These are phyloP conservation scores for Suillus subaureus DNA, from an alignment of 768 basidiomycete species.

Conservation along the genomic window DNA sequence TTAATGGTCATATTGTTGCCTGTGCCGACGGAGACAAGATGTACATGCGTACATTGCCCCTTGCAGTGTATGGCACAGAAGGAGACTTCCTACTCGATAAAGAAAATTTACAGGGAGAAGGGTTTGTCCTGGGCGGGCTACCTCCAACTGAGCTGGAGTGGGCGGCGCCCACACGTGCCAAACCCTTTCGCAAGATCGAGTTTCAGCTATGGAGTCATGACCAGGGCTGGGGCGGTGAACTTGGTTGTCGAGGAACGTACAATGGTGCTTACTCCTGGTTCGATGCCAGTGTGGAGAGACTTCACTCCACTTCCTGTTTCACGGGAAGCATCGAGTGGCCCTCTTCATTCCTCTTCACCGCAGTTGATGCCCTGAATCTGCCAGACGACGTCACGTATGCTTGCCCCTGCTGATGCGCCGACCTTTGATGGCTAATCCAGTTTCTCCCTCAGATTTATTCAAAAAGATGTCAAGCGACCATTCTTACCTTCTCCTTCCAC, in stretches of 20 bases:
- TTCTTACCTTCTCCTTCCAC: not conserved
- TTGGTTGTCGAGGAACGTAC: not conserved
- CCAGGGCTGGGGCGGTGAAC: not conserved
- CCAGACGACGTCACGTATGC: not conserved
- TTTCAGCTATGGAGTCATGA: constrained; percentile 14
- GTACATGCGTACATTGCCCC: constrained; percentile 14
- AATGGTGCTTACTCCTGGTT: constrained; percentile 7
- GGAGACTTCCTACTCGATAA: constrained; percentile 2
- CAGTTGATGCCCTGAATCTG: not conserved
- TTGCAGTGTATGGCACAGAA: constrained; percentile 6
- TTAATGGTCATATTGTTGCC: not conserved
- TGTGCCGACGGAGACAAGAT: not conserved
- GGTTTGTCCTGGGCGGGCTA: not conserved
- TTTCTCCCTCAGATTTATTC: not conserved
- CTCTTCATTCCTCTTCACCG: not conserved
- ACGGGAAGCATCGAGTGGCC: not conserved
- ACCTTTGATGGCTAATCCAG: not conserved
- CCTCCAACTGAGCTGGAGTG: not conserved
- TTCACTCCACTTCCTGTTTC: not conserved
- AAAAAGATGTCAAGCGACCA: not conserved
- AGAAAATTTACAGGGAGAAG: not conserved
- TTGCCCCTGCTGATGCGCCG: not conserved
- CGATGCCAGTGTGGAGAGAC: constrained; percentile 2
- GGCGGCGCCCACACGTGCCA: not conserved
- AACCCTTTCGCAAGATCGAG: constrained; percentile 6